Evolutionary conservation across 192 early-diverging fungal genomes (phyloP).

Genomic region (Chytriomyces hyalinus): DNA sequence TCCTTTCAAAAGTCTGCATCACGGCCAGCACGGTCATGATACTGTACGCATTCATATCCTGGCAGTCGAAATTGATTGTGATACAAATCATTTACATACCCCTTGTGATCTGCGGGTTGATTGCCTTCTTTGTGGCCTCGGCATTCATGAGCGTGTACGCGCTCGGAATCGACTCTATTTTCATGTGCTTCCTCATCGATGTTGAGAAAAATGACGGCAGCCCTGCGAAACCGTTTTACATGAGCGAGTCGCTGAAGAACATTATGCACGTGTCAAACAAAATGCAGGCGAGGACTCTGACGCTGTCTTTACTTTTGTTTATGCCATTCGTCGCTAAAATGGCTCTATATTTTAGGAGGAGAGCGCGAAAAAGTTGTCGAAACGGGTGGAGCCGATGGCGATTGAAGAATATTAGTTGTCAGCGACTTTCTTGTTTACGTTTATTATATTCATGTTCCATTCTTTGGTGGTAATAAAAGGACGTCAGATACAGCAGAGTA

Average conservation of each 20-base stretch:
- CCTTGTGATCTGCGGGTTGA: constrained; percentile 42
- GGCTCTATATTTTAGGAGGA: constrained; percentile 22
- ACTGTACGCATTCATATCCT: constrained; percentile 36
- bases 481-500: background rate
- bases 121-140: constrained; percentile 49
- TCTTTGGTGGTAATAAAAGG: background rate
- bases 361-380: constrained; percentile 15
- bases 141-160: constrained; percentile 56
- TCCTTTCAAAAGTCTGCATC: constrained; percentile 58
- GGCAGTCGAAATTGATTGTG: constrained; percentile 25
- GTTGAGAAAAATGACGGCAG: constrained; percentile 61
- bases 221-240: constrained; percentile 56
- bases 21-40: constrained; percentile 39
- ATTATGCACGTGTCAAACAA: constrained; percentile 38
- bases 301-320: background rate
- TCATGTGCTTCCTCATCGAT: constrained; percentile 60
- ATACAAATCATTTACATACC: constrained; percentile 33
- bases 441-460: background rate
- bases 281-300: constrained; percentile 25
- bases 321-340: background rate
- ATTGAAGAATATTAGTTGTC: constrained; percentile 16
- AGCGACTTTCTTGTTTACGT: background rate
- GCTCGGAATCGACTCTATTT: constrained; percentile 63
- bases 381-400: constrained; percentile 24
- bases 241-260: constrained; percentile 42